These are phyloP conservation scores for Hypoxylon fragiforme DNA, from an alignment of 495 filamentous ascomycete species.

Conservation along the genomic window DNA sequence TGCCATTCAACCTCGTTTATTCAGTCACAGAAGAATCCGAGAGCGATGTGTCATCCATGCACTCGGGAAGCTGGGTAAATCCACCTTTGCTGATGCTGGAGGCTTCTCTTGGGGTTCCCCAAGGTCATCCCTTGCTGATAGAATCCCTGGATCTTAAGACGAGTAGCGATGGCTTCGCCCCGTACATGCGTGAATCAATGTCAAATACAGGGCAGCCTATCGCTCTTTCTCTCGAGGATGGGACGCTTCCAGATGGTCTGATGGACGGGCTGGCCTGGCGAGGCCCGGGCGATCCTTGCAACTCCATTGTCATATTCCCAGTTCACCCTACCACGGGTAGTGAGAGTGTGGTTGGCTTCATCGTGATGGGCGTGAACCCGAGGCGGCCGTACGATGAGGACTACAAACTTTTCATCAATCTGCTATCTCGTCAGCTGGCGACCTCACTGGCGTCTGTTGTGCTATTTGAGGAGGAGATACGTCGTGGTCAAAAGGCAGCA, in stretches of 20 bases:
- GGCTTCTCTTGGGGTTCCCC: constrained; percentile 64
- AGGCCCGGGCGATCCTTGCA: constrained; percentile 65
- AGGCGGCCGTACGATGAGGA: constrained; percentile 69
- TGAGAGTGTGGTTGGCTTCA: constrained; percentile 63
- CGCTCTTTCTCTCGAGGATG: constrained; percentile 60
- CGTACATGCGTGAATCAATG: constrained; percentile 69
- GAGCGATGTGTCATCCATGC: constrained; percentile 63
- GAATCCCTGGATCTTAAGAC: constrained; percentile 60
- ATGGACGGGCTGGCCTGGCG: constrained; percentile 64
- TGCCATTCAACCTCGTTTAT: constrained; percentile 67
- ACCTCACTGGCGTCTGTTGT: constrained; percentile 74
- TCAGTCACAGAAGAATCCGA: constrained; percentile 62
- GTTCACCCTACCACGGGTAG: constrained; percentile 70
- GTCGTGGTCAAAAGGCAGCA: constrained; percentile 65
- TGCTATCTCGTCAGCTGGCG: constrained; percentile 69
- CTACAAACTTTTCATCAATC: constrained; percentile 68
- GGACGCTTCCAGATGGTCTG: constrained; percentile 59
- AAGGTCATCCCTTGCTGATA: constrained; percentile 57
- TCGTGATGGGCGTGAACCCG: constrained; percentile 71
- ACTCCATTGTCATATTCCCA: constrained; percentile 68
- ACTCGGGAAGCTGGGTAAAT: constrained; percentile 58
- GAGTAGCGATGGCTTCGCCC: constrained; percentile 65
- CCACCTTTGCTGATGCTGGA: constrained; percentile 62
- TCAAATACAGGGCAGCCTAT: constrained; percentile 56
- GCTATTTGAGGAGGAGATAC: constrained; percentile 74